Evolutionary conservation across 345 rosid species (phyloP).

Genomic region (Acer saccharum): DNA sequence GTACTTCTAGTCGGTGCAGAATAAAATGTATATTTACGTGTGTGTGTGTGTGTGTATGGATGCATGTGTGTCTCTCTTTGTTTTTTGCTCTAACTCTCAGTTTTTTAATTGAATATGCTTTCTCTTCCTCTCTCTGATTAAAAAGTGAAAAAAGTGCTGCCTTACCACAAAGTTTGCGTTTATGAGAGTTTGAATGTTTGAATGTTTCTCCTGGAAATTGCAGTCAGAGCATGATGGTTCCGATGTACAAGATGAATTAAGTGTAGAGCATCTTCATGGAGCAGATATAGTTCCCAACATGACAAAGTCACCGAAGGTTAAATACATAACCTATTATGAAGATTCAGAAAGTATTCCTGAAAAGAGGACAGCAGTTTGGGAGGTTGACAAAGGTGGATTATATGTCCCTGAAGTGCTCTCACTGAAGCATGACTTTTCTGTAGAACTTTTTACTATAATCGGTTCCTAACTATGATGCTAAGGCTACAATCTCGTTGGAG

Average conservation of each 20-base stretch:
- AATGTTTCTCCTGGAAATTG: constrained; percentile 32
- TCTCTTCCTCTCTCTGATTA: neutral
- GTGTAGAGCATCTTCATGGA: constrained; percentile 75
- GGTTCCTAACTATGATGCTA: constrained; percentile 1
- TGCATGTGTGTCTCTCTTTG: neutral
- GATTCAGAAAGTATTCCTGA: constrained; percentile 88
- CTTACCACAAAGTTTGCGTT: neutral
- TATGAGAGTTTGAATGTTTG: constrained; percentile 10
- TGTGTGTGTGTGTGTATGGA: neutral
- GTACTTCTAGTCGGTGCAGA: constrained; percentile 35
- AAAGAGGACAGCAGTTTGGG: constrained; percentile 98
- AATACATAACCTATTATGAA: constrained; percentile 89
- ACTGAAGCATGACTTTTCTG: constrained; percentile 18
- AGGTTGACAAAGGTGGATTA: constrained; percentile 88
- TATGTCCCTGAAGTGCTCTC: constrained; percentile 13
- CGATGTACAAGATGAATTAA: constrained; percentile 74
- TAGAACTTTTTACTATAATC: constrained; percentile 11
- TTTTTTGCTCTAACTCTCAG: neutral
- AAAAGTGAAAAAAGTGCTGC: neutral
- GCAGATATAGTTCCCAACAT: constrained; percentile 81
- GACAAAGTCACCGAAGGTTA: constrained; percentile 79
- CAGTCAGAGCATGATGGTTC: constrained; percentile 98
- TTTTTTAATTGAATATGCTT: neutral
- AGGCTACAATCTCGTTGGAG: neutral
- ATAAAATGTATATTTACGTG: neutral